phyloP scores from a whole-genome alignment of 495 filamentous ascomycete species.

The Choiromyces venosus region DNA sequence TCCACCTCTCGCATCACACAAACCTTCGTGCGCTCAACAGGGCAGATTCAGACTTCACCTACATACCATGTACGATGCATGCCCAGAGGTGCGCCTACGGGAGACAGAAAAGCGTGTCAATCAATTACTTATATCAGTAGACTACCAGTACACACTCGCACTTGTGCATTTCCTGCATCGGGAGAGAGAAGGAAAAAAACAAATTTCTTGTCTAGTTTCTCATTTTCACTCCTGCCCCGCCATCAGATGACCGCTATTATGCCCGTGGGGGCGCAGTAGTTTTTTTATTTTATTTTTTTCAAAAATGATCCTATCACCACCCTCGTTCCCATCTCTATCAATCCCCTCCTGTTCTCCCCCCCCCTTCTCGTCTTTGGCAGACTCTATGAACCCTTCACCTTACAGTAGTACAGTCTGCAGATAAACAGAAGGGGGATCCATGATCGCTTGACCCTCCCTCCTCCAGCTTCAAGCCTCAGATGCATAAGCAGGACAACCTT shows the following conservation, averaged over 20 bases:
- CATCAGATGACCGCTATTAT: no score
- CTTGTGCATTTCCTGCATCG: not conserved
- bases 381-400: no score
- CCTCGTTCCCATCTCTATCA: not conserved
- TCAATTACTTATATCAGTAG: not conserved
- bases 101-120: not conserved
- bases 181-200: not conserved
- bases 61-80: not conserved
- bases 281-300: not conserved
- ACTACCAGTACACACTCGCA: not conserved
- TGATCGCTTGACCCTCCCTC: conserved; percentile 31
- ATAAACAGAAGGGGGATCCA: not conserved
- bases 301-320: not conserved
- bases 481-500: conserved; percentile 36
- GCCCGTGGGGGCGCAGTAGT: no score
- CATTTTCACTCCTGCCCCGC: not conserved
- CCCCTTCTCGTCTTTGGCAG: not conserved
- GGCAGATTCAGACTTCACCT: not conserved
- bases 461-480: conserved; percentile 7
- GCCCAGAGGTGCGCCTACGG: not conserved
- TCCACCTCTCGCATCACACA: not conserved
- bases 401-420: no score
- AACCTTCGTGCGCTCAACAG: not conserved
- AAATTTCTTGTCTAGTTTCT: not conserved
- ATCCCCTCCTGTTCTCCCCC: not conserved